Conservation (phyloP, 2,329 filamentous ascomycete genomes). For the Aspergillus sp. region DNA sequence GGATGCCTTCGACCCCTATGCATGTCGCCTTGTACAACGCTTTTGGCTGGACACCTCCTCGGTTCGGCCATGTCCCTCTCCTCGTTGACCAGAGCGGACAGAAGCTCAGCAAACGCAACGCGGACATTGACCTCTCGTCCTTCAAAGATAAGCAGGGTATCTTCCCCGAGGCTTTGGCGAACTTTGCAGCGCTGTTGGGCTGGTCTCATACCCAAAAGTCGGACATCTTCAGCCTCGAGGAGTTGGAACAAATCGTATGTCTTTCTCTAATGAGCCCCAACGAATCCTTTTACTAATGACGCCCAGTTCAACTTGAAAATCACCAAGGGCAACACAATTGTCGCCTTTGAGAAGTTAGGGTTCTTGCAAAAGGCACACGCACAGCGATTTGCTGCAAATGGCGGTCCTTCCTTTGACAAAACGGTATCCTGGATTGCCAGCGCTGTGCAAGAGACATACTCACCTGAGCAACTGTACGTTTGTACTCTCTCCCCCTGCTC, state of each 20-base stretch:
- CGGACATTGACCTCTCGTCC: constrained; percentile 55
- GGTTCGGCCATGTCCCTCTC: constrained; percentile 77
- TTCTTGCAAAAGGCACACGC: constrained; percentile 72
- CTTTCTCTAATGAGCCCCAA: not conserved
- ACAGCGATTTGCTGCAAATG: constrained; percentile 41
- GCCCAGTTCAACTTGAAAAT: constrained; percentile 75
- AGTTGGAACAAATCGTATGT: constrained; percentile 65
- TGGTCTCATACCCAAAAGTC: constrained; percentile 67
- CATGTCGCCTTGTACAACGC: constrained; percentile 70
- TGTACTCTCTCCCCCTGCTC: not conserved
- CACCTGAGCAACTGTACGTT: constrained; percentile 25
- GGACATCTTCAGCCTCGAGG: constrained; percentile 67
- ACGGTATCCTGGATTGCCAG: constrained; percentile 34
- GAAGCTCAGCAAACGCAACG: constrained; percentile 85
- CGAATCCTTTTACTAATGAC: constrained; percentile 15
- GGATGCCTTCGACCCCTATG: constrained; percentile 89
- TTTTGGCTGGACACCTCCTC: constrained; percentile 67
- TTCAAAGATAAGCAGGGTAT: constrained; percentile 55
- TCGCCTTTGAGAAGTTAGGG: constrained; percentile 73
- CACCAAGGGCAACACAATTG: constrained; percentile 83
- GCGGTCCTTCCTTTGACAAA: constrained; percentile 38
- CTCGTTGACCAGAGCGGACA: constrained; percentile 64
- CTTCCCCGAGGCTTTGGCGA: constrained; percentile 62
- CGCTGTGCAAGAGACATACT: constrained; percentile 18
- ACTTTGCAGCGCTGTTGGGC: constrained; percentile 81